Percentiles rank a stretch among this genome's conserved stretches.
Evolutionary conservation across 208 protist species (phyloP).

Genomic region (Leishmania martiniquensis): DNA sequence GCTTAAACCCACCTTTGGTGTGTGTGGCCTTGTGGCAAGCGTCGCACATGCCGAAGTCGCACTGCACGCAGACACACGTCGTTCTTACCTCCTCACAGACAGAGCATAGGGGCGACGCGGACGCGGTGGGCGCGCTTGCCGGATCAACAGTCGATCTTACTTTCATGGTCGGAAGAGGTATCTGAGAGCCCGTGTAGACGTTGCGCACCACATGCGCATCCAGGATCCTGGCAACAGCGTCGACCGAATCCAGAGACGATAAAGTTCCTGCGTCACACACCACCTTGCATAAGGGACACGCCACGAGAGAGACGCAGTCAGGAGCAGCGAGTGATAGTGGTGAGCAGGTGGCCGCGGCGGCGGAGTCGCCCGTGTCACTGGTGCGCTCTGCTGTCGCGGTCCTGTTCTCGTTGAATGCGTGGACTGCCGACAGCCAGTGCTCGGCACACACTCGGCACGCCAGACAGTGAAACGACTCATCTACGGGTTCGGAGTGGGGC

Average conservation of each 20-base stretch:
- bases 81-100: constrained; percentile 60
- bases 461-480: constrained; percentile 22
- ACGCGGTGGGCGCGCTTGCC: background rate
- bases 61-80: constrained; percentile 58
- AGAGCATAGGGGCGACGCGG: constrained; percentile 35
- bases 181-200: constrained; percentile 13
- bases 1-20: constrained; percentile 57
- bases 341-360: background rate
- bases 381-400: background rate
- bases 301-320: background rate
- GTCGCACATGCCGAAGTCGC: constrained; percentile 72
- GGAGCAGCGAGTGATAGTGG: background rate
- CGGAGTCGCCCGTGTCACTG: background rate
- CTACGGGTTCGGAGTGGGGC: background rate
- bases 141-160: background rate
- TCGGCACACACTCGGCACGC: constrained; percentile 43
- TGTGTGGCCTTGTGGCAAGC: constrained; percentile 54
- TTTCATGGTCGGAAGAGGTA: background rate
- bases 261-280: background rate
- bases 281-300: constrained; percentile 21
- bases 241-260: background rate
- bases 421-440: constrained; percentile 23
- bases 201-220: constrained; percentile 17
- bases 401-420: background rate
- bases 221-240: background rate